These are phyloP conservation scores for Clarireedia sp. DNA, from an alignment of 2,329 filamentous ascomycete species.

Conservation along the genomic window DNA sequence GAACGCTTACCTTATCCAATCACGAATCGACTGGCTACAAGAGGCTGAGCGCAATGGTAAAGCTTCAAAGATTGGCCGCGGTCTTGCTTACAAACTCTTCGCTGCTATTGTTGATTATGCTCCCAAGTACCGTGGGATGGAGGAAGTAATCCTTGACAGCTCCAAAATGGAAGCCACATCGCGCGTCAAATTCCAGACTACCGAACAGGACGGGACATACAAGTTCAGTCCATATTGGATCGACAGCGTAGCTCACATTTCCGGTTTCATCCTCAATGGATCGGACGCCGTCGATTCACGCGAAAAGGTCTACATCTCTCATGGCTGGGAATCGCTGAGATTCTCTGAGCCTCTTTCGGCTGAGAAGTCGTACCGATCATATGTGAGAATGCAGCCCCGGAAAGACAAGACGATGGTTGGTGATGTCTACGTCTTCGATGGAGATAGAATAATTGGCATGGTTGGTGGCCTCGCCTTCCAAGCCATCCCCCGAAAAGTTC, in stretches of 20 bases:
- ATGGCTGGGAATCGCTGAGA: slow-evolving; percentile 47
- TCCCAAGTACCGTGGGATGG: slow-evolving; percentile 46
- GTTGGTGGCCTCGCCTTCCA: slow-evolving; percentile 37
- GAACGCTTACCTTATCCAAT: slow-evolving; percentile 10
- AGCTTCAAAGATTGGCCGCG: slow-evolving; percentile 65
- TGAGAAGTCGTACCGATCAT: slow-evolving; percentile 44
- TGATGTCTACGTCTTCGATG: slow-evolving; percentile 33
- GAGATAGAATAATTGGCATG: slow-evolving; percentile 26
- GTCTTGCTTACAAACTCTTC: slow-evolving; percentile 61
- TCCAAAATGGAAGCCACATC: slow-evolving; percentile 41
- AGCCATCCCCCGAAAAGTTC: slow-evolving; percentile 7
- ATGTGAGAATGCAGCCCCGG: slow-evolving; percentile 42
- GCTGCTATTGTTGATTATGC: slow-evolving; percentile 50
- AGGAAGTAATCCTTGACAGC: slow-evolving; percentile 46
- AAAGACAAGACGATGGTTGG: slow-evolving; percentile 34
- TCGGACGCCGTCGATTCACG: slow-evolving; percentile 37
- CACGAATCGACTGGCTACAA: slow-evolving; percentile 7
- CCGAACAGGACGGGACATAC: slow-evolving; percentile 41
- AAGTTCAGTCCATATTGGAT: slow-evolving; percentile 51
- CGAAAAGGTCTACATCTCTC: slow-evolving; percentile 49
- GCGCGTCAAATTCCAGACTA: slow-evolving; percentile 40
- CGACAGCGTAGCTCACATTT: slow-evolving; percentile 50
- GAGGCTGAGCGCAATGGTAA: slow-evolving; percentile 27
- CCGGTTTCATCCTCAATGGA: slow-evolving; percentile 54
- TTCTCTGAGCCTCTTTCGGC: slow-evolving; percentile 38